Percentiles rank a stretch among this genome's conserved stretches.
Evolutionary conservation across 1,284 basidiomycete genomes (phyloP).

Genomic region (Naganishia sp.): DNA sequence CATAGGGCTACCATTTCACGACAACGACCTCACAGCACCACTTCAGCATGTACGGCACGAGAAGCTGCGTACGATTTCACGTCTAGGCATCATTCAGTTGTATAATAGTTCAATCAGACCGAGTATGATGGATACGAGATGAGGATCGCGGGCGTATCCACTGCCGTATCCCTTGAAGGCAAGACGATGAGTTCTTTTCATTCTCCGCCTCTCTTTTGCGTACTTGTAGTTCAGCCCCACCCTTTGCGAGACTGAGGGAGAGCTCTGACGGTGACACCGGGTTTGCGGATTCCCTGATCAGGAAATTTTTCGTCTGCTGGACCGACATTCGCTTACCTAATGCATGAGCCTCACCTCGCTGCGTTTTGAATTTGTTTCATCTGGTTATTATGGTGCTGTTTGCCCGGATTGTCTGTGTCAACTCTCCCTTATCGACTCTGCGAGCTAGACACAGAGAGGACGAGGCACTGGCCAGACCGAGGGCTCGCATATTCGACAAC

Average conservation of each 20-base stretch:
- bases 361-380: slow-evolving; percentile 12
- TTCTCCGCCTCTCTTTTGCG: neutral
- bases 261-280: neutral
- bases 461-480: neutral
- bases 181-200: no score
- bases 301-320: neutral
- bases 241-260: no score
- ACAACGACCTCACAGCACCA: neutral
- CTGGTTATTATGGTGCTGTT: neutral
- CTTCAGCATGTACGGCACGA: neutral
- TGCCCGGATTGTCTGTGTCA: neutral
- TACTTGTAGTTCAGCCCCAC: neutral
- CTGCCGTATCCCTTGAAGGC: no score
- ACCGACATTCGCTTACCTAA: slow-evolving; percentile 4
- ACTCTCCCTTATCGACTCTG: neutral
- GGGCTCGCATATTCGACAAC: neutral
- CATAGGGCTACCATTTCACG: neutral
- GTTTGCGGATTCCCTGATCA: neutral
- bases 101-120: neutral
- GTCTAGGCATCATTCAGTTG: slow-evolving; percentile 13
- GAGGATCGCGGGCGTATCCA: neutral
- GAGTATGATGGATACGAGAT: neutral
- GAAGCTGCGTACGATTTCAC: neutral
- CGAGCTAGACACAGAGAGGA: neutral
- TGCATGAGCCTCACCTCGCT: neutral